Base-by-base conservation (phyloP, 2,329 filamentous ascomycete genomes). In the Oidium heveae region DNA sequence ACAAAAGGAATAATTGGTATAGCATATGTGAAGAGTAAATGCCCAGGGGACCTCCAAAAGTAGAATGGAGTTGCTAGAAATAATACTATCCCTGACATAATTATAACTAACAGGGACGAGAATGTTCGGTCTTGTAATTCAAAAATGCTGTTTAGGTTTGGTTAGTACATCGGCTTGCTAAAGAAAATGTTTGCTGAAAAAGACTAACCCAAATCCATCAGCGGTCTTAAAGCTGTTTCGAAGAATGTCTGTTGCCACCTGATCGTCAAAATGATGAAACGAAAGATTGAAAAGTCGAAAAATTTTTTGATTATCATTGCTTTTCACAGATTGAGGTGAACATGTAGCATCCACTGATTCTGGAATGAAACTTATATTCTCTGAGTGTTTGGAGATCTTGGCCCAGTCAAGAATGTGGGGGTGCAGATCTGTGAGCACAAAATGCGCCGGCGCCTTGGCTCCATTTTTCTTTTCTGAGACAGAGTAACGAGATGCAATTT, bases 231-330 rank as follows among this genome's bases (percentile, higher is more conserved):
- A 65, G 0, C 80, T 81, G 63, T 82, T 78, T 54, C 70, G 70
- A 34, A 88, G 64, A 33, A 86, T 80, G 9, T 71, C 70, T 28
- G 64, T 67, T 0, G 80, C 83, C n/a, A 79, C 66, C 4, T 68
- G 67, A 61, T 86, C 79, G 57, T 79, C 74, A 60, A 87, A 87
- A 67, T 87, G 83, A 66, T 87, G 84, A 62, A 88, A 88, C 0
- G 81, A 76, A 1, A 86, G 70, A 63, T 81, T 84, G 65, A 84
- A 87, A 52, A 86, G 67, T 5, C 83, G 71, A 63, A 86, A 82
- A 22, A 84, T 69, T 47, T 69, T 73, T 62, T 71, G 73, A 3
- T 67, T 68, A 12, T 66, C 63, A 5, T 59, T 62, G 18, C 59
- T 61, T 50, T 75, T 66, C 34, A 80, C 65, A 43, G 71, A 66